Percentiles rank a stretch among this genome's conserved stretches.
Evolutionary conservation across 768 basidiomycete species (phyloP).

Genomic region (Lactarius sanguifluus): DNA sequence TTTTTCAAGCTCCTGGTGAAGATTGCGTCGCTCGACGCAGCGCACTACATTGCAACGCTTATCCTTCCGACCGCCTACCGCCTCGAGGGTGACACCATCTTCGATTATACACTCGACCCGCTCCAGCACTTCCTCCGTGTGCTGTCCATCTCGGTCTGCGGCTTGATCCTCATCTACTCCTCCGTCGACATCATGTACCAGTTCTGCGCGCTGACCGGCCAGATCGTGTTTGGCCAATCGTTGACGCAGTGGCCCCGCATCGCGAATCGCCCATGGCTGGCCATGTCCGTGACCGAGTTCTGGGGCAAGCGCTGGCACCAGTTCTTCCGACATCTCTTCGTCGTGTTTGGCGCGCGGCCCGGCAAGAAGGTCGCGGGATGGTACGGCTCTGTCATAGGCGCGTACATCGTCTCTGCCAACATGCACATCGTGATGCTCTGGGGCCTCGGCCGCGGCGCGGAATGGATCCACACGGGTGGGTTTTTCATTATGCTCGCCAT

Average conservation of each 20-base stretch:
- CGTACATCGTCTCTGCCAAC: conserved; percentile 57
- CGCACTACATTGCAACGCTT: conserved; percentile 20
- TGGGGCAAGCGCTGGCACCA: conserved; percentile 46
- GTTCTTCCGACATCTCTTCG: conserved; percentile 38
- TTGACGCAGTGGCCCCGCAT: conserved; percentile 40
- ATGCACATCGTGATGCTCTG: conserved; percentile 60
- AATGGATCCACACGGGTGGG: conserved; percentile 44
- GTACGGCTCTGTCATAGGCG: conserved; percentile 52
- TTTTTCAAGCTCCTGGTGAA: conserved; percentile 9
- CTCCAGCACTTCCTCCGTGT: conserved; percentile 9
- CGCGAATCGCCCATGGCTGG: conserved; percentile 39
- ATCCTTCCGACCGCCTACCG: conserved; percentile 17
- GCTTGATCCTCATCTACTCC: conserved; percentile 26
- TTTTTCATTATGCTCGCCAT: conserved; percentile 62
- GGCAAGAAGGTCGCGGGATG: conserved; percentile 47
- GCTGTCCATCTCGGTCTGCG: conserved; percentile 16
- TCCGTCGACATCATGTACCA: conserved; percentile 33
- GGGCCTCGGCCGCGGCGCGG: conserved; percentile 59
- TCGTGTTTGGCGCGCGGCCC: conserved; percentile 37
- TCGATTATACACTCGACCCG: conserved; percentile 13
- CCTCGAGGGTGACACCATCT: conserved; percentile 25
- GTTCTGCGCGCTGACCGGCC: conserved; percentile 31
- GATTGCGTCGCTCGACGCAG: conserved; percentile 13
- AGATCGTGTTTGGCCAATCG: conserved; percentile 37
- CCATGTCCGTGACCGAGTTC: conserved; percentile 42